These are phyloP conservation scores for Ophiocordyceps camponoti-floridani DNA, from an alignment of 2,329 filamentous ascomycete genomes.

Conservation along the genomic window DNA sequence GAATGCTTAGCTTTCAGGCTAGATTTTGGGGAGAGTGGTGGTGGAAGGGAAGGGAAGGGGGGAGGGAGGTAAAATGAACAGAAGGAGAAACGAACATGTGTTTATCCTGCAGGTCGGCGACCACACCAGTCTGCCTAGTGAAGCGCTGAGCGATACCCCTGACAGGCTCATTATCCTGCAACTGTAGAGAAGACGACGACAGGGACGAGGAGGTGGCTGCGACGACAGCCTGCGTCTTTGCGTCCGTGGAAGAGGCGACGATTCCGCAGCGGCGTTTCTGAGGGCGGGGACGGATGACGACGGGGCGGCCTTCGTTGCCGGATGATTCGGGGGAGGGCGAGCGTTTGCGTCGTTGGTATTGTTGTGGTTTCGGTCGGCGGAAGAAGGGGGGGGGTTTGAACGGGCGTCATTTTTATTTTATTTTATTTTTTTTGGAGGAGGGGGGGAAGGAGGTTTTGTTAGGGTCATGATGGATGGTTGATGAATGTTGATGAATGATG, in stretches of 20 bases:
- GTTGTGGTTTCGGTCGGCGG: no score
- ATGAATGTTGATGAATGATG: neutral
- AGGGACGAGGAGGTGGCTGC: constrained; percentile 9
- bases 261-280: constrained; percentile 24
- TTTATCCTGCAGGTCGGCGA: constrained; percentile 47
- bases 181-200: no score
- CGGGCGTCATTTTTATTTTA: no score
- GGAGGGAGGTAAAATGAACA: neutral
- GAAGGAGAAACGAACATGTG: constrained; percentile 49
- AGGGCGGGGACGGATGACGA: no score
- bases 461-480: neutral
- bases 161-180: neutral
- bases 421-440: no score
- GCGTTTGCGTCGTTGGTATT: no score
- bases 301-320: no score
- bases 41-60: no score
- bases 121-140: constrained; percentile 51
- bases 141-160: constrained; percentile 32
- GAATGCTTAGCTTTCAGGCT: constrained; percentile 51
- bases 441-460: no score
- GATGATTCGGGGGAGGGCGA: no score
- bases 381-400: no score
- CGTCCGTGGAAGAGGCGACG: constrained; percentile 25
- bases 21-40: no score
- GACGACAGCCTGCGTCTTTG: constrained; percentile 2